Evolutionary conservation across 768 basidiomycete species (phyloP).

Genomic region (Kwoniella pini): DNA sequence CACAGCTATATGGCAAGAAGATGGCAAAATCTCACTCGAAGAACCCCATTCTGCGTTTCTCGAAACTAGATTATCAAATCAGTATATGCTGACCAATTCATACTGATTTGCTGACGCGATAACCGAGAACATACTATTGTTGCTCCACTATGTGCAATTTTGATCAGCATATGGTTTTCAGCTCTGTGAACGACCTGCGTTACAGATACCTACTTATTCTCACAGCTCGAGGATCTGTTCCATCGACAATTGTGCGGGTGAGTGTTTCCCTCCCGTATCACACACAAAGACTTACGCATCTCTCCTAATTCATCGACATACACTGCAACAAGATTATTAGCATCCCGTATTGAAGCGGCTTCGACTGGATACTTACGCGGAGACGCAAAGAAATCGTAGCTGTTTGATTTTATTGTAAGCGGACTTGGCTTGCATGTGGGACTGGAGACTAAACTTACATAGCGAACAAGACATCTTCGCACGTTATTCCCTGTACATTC

Average conservation of each 20-base stretch:
- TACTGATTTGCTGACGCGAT: no score
- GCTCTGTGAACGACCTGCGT: not conserved
- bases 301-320: conserved; percentile 54
- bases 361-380: conserved; percentile 35
- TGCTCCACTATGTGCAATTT: conserved; percentile 47
- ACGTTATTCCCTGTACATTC: conserved; percentile 46
- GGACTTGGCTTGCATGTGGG: not conserved
- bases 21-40: conserved; percentile 31
- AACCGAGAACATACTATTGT: conserved; percentile 52
- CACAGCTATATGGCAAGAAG: not conserved
- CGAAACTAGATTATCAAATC: conserved; percentile 44
- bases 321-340: conserved; percentile 22
- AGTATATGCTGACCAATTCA: no score
- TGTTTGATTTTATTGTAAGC: not conserved
- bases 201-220: conserved; percentile 36
- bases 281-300: conserved; percentile 41
- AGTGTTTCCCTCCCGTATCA: no score
- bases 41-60: conserved; percentile 54
- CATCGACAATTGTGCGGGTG: no score
- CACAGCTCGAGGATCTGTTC: conserved; percentile 45
- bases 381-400: conserved; percentile 54
- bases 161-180: not conserved
- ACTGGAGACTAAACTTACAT: conserved; percentile 32
- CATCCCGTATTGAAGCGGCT: not conserved
- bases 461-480: conserved; percentile 54